phyloP scores from a whole-genome alignment of 306 rosid species.

The Abrus pulchellus region DNA sequence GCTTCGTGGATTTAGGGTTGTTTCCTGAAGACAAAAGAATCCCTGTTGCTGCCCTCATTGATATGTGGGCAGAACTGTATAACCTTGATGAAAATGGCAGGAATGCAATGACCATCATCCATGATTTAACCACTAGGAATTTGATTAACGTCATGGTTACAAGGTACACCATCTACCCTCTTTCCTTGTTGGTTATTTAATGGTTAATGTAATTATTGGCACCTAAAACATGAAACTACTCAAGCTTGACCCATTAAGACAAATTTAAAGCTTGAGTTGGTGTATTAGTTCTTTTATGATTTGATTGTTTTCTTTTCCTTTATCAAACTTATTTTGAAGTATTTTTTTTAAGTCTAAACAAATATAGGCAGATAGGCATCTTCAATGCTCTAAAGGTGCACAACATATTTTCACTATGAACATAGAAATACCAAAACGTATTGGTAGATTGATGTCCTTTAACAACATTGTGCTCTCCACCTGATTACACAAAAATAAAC shows the following conservation, averaged over 20 bases:
- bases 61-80: constrained; percentile 71
- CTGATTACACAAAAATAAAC: too few species aligned
- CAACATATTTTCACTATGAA: too few species aligned
- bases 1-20: constrained; percentile 77
- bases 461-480: background rate
- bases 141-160: constrained; percentile 60
- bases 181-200: background rate
- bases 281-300: background rate
- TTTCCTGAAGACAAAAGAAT: constrained; percentile 79
- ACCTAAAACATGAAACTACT: background rate
- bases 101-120: constrained; percentile 55
- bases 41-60: constrained; percentile 65
- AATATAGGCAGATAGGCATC: too few species aligned
- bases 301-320: background rate
- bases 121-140: constrained; percentile 52
- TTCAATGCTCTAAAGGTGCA: too few species aligned
- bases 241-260: background rate
- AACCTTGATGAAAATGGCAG: constrained; percentile 50
- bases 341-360: background rate
- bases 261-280: background rate
- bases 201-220: background rate
- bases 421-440: too few species aligned
- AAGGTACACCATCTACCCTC: constrained; percentile 54
- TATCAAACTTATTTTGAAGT: background rate
- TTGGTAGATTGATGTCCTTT: background rate